Evolutionary conservation across 1,284 basidiomycete genomes (phyloP), one percentile per base, ranked within the genome.

Genomic region (Pulveroboletus sp.): DNA sequence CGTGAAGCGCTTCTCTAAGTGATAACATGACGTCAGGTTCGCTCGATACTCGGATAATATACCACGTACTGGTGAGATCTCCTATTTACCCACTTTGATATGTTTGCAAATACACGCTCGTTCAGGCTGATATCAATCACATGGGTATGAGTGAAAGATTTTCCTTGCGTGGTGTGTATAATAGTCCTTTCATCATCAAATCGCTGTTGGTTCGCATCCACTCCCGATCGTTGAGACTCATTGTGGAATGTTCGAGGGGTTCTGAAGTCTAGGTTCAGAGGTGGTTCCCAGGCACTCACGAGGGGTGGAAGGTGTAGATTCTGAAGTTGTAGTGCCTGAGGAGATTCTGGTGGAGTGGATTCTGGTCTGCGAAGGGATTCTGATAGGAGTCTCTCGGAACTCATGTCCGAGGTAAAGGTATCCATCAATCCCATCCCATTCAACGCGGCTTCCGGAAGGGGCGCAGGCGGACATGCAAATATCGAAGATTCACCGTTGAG

Each of bases 11-110:
- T 43, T 71, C 52, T 18, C 72, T 70, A 43, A 4, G 5, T 24
- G n/a, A 43, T 2, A 36, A 44, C 15, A 33, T 12, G 6, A 39
- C 14, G 25, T 58, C 47, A 57, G 12, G 18, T 42, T 31, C 24
- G 24, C 28, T 42, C 25, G 24, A 50, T 28, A 11, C n/a, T 28
- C 7, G n/a, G 33, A 43, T n/a, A 43, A 43, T 20, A 29, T 33
- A 45, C 12, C 36, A 73, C 72, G 47, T 48, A 74, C 72, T 11
- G 59, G 60, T 49, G 20, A 14, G 9, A 45, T 54, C 42, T 63
- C 52, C 70, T 57, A 25, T 71, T 60, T 18, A 59, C 54, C 69
- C 69, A 71, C 29, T 55, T 57, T 9, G 57, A 60, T 44, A 73
- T 49, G 24, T 60, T 55, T 42, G 60, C 36, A 51, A 55, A 71